Evolutionary conservation across 768 basidiomycete genomes (phyloP), one percentile per base, ranked within the genome.

Genomic region (Termitomyces sp.): DNA sequence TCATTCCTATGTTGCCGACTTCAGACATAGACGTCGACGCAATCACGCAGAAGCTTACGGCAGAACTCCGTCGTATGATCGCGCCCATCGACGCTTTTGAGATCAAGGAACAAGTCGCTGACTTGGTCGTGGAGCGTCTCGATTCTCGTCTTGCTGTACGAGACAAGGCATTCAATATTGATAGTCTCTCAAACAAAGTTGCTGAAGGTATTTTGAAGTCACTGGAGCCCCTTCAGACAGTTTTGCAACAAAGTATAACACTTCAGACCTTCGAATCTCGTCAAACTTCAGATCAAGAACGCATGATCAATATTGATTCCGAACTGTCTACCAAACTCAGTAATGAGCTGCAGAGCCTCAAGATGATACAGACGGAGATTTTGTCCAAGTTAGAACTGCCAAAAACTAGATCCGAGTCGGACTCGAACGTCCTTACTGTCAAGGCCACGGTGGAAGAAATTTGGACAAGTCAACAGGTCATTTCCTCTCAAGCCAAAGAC

Each of bases 81-180:
- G 85, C 83, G 0, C 87, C 87, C 0, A 80, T 93, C 22, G 91
- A 93, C 63, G 82, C 88, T 0, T 88, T 91, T 61, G 87, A 88
- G 66, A 88, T 93, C 66, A 91, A 90, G 73, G 91, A 93, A 64
- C 88, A 90, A 63, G 90, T 93, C 0, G 88, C 91, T 2, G 91
- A 92, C 65, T 80, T 93, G 28, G 91, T 93, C 1, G 88, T 93
- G 8, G 91, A 91, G 65, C 82, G 91, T 26, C 76, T 93, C 11
- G 88, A 92, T 62, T 87, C 90, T 11, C 82, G 90, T 19, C 76
- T 93, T 46, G 80, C 88, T 37, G 84, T 90, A 26, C 79, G 90
- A 9, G 90, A 93, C 67, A 84, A 85, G 64, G 67, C 79, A 6
- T 79, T 87, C 62, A 87, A 81, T 61, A 70, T 83, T 17, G 87